phyloP scores from a whole-genome alignment of 2,329 filamentous ascomycete genomes.

The Keithomyces neogunnii region DNA sequence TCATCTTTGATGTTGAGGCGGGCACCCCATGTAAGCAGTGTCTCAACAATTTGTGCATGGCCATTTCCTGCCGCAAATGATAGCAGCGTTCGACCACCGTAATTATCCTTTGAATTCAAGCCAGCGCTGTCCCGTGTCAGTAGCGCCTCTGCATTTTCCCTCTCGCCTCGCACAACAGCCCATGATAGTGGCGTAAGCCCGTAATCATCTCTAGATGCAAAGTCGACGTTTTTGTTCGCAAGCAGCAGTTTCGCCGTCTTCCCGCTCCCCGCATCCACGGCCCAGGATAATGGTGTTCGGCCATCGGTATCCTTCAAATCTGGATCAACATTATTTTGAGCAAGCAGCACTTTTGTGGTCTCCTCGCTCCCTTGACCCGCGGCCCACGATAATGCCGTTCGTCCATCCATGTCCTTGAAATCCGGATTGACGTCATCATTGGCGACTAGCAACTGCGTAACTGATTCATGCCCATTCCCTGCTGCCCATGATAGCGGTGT shows the following conservation, averaged over 20 bases:
- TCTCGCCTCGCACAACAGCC: not conserved
- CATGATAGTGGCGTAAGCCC: not conserved
- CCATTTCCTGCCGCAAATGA: not conserved
- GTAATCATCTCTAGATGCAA: not conserved
- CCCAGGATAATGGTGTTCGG: not conserved
- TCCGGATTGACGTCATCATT: not conserved
- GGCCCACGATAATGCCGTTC: too few species aligned
- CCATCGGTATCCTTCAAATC: not conserved
- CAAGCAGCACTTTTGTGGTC: too few species aligned
- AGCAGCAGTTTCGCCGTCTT: not conserved
- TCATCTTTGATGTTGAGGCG: not conserved
- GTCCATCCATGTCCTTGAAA: not conserved
- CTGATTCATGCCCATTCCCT: not conserved
- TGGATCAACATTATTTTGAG: too few species aligned
- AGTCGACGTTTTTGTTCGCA: not conserved
- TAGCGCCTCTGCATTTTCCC: accelerated
- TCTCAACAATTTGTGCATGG: not conserved
- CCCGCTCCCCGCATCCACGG: not conserved
- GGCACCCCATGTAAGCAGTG: not conserved
- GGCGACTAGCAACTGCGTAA: not conserved
- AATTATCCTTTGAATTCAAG: not conserved
- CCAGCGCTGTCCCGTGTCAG: not conserved
- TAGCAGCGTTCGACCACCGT: not conserved
- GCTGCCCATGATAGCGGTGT: not conserved
- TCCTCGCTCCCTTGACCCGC: too few species aligned